Base-by-base conservation (phyloP, 768 basidiomycete species). In the Pholiota conissans region DNA sequence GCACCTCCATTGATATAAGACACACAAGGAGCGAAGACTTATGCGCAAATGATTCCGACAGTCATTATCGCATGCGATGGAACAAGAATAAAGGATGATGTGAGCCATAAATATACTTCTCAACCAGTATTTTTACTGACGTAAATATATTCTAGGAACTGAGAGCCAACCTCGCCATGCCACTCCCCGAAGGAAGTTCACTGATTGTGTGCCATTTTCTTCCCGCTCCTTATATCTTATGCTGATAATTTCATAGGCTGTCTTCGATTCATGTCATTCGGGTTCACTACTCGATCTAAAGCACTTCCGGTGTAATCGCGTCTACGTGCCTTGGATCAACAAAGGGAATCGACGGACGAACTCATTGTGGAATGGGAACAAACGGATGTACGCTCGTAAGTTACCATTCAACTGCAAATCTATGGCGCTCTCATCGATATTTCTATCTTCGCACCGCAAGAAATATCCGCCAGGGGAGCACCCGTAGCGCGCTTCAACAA, bases 291-390 rank as follows among this genome's bases (percentile, higher is more conserved):
- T 56, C n/a, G 79, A 80, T 56, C 67, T 81, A 3, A 68, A 74
- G 11, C 79, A 81, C 58, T 71, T 70, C 46, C 69, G 73, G 0
- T 81, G 79, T 54, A 79, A 81, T 56, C 68, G 75, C 16, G 74
- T 79, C 2, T 80, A 74, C 45, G 76, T 79, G 0, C 80, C 80
- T 0, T 81, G 78, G 78, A 57, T 74, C 2, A 78, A 75, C 34
- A 79, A 79, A 59, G 78, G 76, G 13, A 67, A 61, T 28, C 62
- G 79, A 5, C 64, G 68, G 32, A 74, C 75, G 29, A 66, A 72
- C 39, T 66, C 72, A 5, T 58, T 58, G 34, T 69, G 70, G 71
- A 76, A 74, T 35, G 50, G 49, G 7, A 72, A 67, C 24, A 68
- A 56, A 8, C 60, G 64, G 10, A 42, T 54, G 26, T 35, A 48